Base-by-base conservation (phyloP, 2,329 filamentous ascomycete species). In the Myriosclerotinia curreyana region DNA sequence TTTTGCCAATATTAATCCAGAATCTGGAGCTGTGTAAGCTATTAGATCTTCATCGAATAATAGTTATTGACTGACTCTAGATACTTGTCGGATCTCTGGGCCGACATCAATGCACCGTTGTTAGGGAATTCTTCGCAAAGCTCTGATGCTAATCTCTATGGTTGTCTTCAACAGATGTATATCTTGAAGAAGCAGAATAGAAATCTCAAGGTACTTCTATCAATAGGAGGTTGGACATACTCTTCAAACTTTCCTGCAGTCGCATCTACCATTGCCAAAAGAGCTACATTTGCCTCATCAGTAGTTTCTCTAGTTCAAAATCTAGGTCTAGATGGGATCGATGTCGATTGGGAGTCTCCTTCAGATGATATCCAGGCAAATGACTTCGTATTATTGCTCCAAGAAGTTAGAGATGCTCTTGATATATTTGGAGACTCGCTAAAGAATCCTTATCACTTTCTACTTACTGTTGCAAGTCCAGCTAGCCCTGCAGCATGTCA, bases 191-290 rank as follows among this genome's bases (percentile, higher is more conserved):
- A 93, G 75, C 76, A 81, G 65, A 87, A 96, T 75, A 86, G 91
- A 17, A 84, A 91, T 54, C 75, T 96, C 60, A 96, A 96, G 74
- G 81, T 88, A 1, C 79, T 96, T 25, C 82, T 96, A 5, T 90
- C 86, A 54, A 91, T 96, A 68, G 92, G 92, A 56, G 92, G 92
- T 40, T 96, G 89, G 89, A 92, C 89, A 0, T 95, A 92, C 76
- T 91, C 89, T 3, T 79, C 82, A 69, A 91, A 91, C 75, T 94
- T 96, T 74, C 80, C 89, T 0, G 79, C 79, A 1, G 87, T 87
- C 0, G 85, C 87, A 14, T 85, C 84, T 66, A 89, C 86, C 0
- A 80, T 82, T 0, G 76, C 79, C 2, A 86, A 84, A 20, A 83
- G 91, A 20, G 75, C 79, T 46, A 83, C 70, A 2, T 96, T 96